Conservation (phyloP, 2,329 filamentous ascomycete species). For the Lachnellula cervina region DNA sequence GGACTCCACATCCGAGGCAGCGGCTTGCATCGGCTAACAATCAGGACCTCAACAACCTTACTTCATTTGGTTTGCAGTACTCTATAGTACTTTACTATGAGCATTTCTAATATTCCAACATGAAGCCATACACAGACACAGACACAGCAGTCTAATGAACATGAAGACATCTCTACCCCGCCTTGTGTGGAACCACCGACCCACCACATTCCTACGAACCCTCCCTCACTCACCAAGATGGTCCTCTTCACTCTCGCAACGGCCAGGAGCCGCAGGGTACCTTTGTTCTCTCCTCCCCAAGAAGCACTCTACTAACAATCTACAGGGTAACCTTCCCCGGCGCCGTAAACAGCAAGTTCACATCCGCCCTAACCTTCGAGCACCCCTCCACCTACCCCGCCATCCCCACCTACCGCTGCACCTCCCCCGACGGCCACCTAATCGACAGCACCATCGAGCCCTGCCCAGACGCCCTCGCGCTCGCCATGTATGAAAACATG, state of each 20-base stretch:
- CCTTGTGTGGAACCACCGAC: neutral
- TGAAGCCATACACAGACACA: neutral
- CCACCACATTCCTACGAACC: neutral
- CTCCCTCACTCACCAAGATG: neutral
- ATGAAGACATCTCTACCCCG: constrained; percentile 10
- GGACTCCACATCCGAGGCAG: neutral
- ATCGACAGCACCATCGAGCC: constrained; percentile 68
- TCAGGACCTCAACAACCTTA: neutral
- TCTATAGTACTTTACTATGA: neutral
- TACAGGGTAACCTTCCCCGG: constrained; percentile 67
- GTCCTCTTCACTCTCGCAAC: constrained; percentile 14
- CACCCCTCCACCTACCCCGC: constrained; percentile 67
- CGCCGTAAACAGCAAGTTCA: constrained; percentile 93
- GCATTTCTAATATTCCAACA: neutral
- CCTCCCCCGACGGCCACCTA: constrained; percentile 81
- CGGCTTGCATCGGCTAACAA: neutral
- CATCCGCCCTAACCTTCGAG: constrained; percentile 71
- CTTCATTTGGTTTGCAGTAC: neutral
- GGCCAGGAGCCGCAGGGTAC: constrained; percentile 14
- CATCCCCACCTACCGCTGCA: constrained; percentile 66
- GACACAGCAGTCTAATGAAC: neutral
- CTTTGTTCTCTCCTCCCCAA: neutral
- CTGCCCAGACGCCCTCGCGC: constrained; percentile 31
- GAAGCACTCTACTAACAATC: neutral
- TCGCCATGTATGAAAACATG: constrained; percentile 51